Percentiles rank a stretch among this genome's conserved stretches.
Evolutionary conservation across 495 filamentous ascomycete species (phyloP).

Genomic region (Melanomma pulvis-pyrius): DNA sequence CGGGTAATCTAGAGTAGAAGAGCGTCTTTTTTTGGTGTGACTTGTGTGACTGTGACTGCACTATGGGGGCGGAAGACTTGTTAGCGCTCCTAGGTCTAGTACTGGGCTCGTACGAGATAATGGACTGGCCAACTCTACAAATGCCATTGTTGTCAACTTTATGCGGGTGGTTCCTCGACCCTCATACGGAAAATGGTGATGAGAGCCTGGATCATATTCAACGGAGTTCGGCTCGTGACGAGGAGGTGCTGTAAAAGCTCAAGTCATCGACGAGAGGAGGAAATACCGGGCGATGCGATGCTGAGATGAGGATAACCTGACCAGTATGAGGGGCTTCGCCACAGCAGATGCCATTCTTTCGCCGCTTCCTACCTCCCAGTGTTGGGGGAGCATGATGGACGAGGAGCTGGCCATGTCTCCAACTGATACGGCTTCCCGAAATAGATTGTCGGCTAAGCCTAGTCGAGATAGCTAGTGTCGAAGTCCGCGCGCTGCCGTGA

Average conservation of each 20-base stretch:
- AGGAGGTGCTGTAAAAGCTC: too few relatives aligned
- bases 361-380: too few relatives aligned
- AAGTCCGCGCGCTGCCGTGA: not conserved
- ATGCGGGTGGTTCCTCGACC: not conserved
- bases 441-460: not conserved
- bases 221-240: too few relatives aligned
- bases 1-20: not conserved
- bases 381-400: too few relatives aligned
- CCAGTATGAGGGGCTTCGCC: too few relatives aligned
- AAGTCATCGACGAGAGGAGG: too few relatives aligned
- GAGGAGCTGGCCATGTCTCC: too few relatives aligned
- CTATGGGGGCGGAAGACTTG: constrained; percentile 1
- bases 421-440: not conserved
- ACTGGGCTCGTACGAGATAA: not conserved
- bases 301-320: too few relatives aligned
- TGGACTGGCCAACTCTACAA: not conserved
- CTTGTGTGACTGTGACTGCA: not conserved
- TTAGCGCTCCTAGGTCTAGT: not conserved
- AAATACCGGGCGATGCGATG: too few relatives aligned
- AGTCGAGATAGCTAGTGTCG: not conserved
- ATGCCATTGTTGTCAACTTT: not conserved
- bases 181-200: not conserved
- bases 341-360: too few relatives aligned
- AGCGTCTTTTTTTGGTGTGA: constrained; percentile 1
- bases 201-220: too few relatives aligned